phyloP scores from a whole-genome alignment of 78 protist species.

The Anaeramoeba flamelloides region DNA sequence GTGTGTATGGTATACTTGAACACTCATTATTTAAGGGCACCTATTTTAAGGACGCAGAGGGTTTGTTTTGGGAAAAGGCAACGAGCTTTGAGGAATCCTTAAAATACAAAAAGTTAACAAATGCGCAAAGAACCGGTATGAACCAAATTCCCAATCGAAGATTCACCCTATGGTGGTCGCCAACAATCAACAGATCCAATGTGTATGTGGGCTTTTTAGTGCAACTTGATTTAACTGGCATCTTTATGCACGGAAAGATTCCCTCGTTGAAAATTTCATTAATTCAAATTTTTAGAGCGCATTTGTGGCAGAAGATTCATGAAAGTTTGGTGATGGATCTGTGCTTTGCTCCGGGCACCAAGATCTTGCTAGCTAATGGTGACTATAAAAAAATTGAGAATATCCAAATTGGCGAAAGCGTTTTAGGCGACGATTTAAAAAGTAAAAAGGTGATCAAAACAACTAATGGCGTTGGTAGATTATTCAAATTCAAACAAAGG shows the following conservation, averaged over 20 bases:
- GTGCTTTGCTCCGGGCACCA: neutral
- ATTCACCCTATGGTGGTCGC: slow-evolving; percentile 99
- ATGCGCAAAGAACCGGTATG: slow-evolving; percentile 98
- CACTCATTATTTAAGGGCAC: slow-evolving; percentile 99
- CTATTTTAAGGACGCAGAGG: slow-evolving; percentile 98
- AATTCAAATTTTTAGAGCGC: slow-evolving; percentile 98
- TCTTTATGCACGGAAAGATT: slow-evolving; percentile 99
- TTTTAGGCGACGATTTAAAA: neutral
- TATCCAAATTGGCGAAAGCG: neutral
- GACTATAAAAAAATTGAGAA: neutral
- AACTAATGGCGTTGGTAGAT: neutral
- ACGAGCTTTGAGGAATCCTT: slow-evolving; percentile 81
- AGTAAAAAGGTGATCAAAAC: neutral
- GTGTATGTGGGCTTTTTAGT: slow-evolving; percentile 71
- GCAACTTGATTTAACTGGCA: slow-evolving; percentile 98
- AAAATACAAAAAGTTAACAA: slow-evolving; percentile 97
- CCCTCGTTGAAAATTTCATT: slow-evolving; percentile 95
- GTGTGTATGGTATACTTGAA: slow-evolving; percentile 99
- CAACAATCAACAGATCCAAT: slow-evolving; percentile 89
- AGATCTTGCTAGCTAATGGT: neutral
- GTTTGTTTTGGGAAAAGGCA: slow-evolving; percentile 84
- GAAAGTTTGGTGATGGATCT: slow-evolving; percentile 86
- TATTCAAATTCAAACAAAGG: neutral
- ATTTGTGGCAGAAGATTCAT: slow-evolving; percentile 99
- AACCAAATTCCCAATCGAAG: slow-evolving; percentile 99